Evolutionary conservation across 73 alveolate species (phyloP), one percentile per base, ranked within the genome.

Genomic region (Paramecium pentaurelia): DNA sequence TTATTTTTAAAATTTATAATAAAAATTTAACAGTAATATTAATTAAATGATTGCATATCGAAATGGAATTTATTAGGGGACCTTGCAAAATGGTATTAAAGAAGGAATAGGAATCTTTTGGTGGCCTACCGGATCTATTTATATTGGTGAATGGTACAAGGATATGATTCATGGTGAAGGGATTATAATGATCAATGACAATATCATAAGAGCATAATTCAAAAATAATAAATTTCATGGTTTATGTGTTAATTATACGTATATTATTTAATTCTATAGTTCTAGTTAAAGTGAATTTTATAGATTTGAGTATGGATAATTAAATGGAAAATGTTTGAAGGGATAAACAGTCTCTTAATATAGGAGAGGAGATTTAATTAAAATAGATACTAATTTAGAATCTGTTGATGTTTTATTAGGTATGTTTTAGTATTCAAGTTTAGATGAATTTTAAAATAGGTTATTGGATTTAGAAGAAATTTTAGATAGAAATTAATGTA

Each of bases 141-240:
- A 73, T 73, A 38, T 73, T 32, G 87, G 87, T 14, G 87, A 73
- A 73, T 73, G 87, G 87, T 73, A 37, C 60, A 73, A 73, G 18
- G 87, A 73, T 34, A 73, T 40, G 58, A 73, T 73, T 73, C 87
- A 73, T 37, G 87, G 87, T 5, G 87, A 73, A 36, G 87, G 87
- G 47, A 37, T 73, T 10, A 34, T 73, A 30, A 16, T 73, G 60
- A 22, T 73, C 60, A 40, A 73, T 37, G 60, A 73, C 8, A 37
- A 73, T 22, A 73, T 73, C 5, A 37, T 73, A 37, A 73, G 87
- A 73, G 87, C 38, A 0, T 73, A 73, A 73, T 73, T 73, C 36
- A 73, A 73, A 40, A 73, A 73, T 18, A 73, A 73, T 36, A 73
- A 73, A 40, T 73, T 73, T 73, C 87, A 73, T 73, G 87, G 87